A percentile compares a stretch with the other conserved stretches of the same genome.
These are phyloP conservation scores for Chlamydomonas sphaeroides DNA, from an alignment of 139 green algal genomes.

Conservation along the genomic window DNA sequence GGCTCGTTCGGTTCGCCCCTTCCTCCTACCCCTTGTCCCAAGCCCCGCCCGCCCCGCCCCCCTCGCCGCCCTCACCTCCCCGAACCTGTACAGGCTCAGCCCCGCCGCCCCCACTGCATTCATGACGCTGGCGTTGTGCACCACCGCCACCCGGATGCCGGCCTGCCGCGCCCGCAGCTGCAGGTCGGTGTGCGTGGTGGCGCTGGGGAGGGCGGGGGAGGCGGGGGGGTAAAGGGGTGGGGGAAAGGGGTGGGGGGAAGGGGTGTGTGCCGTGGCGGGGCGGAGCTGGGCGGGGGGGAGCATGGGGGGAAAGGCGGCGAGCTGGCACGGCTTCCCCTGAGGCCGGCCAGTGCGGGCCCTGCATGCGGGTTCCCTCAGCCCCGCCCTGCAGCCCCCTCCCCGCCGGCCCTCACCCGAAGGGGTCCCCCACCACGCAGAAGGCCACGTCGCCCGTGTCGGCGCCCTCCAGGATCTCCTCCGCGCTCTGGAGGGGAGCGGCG, in stretches of 20 bases:
- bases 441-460: slow-evolving; percentile 86
- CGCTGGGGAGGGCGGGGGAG: slow-evolving; percentile 53
- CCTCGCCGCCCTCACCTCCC: slow-evolving; percentile 72
- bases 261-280: too few relatives aligned
- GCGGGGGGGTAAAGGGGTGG: background rate
- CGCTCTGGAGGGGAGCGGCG: slow-evolving; percentile 70
- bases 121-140: slow-evolving; percentile 98
- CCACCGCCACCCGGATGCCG: slow-evolving; percentile 82
- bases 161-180: slow-evolving; percentile 81
- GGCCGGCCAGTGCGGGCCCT: too few relatives aligned
- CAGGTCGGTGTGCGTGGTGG: slow-evolving; percentile 97
- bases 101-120: slow-evolving; percentile 94
- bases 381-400: too few relatives aligned
- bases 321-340: too few relatives aligned
- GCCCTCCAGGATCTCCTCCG: slow-evolving; percentile 87
- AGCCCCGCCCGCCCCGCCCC: background rate
- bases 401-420: slow-evolving; percentile 83
- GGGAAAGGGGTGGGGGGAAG: background rate
- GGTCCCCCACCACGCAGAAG: slow-evolving; percentile 98
- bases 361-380: too few relatives aligned
- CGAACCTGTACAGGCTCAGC: slow-evolving; percentile 96
- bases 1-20: background rate
- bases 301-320: background rate
- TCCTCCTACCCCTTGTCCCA: background rate
- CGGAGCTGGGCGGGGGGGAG: too few relatives aligned